phyloP scores from a whole-genome alignment of 169 alveolate species.

The Cyclospora cayetanensis region DNA sequence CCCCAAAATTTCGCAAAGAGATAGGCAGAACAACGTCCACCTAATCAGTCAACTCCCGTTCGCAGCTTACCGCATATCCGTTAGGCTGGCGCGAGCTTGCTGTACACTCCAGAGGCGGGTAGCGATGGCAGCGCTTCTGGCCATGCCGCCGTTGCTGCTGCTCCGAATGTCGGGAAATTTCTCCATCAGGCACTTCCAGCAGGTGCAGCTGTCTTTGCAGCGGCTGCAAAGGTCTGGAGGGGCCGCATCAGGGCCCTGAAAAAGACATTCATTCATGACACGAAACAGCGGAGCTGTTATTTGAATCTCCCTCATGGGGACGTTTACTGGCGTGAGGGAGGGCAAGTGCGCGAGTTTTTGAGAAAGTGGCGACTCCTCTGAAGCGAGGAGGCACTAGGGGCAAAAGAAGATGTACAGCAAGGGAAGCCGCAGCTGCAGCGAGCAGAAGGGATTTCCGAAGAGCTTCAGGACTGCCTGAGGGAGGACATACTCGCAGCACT shows the following conservation, averaged over 20 bases:
- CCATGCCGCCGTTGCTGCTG: slow-evolving; percentile 8
- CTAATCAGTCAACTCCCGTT: too few species aligned
- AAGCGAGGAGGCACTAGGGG: too few species aligned
- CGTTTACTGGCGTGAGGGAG: background rate
- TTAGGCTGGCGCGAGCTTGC: background rate
- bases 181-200: slow-evolving; percentile 6
- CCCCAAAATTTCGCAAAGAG: too few species aligned
- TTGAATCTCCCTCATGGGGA: too few species aligned
- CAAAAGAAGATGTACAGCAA: background rate
- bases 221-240: background rate
- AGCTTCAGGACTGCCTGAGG: background rate
- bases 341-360: too few species aligned
- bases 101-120: background rate
- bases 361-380: too few species aligned
- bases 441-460: background rate
- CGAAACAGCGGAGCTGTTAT: background rate
- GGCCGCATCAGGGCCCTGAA: slow-evolving; percentile 6
- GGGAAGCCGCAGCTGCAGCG: background rate
- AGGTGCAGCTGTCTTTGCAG: background rate
- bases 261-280: background rate
- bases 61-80: background rate
- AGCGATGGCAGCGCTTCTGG: background rate
- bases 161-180: background rate
- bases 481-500: too few species aligned
- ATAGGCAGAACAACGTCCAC: too few species aligned